Evolutionary conservation across 2,329 filamentous ascomycete genomes (phyloP).

Genomic region (Didymella lethalis): DNA sequence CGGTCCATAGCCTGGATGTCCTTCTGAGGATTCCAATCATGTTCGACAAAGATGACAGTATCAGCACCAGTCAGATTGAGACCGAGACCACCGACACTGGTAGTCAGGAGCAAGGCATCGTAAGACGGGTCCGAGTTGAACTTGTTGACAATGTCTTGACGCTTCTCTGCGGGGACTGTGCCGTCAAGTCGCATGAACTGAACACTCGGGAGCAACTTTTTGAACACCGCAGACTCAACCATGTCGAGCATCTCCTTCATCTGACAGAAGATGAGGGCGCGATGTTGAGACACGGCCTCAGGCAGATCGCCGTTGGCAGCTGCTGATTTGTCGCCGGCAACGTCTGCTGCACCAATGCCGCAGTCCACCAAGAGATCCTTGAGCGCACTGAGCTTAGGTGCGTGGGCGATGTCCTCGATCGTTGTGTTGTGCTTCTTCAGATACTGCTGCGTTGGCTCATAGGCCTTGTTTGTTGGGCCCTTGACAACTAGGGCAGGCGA

Average conservation of each 20-base stretch:
- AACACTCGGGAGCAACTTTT: constrained; percentile 88
- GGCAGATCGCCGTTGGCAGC: constrained; percentile 62
- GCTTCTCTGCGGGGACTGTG: constrained; percentile 87
- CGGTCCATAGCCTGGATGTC: constrained; percentile 99
- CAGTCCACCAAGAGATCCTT: constrained; percentile 97
- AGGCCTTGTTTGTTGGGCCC: constrained; percentile 81
- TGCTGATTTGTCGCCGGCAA: constrained; percentile 56
- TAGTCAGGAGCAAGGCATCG: constrained; percentile 91
- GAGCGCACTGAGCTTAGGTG: constrained; percentile 89
- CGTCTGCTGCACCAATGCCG: constrained; percentile 76
- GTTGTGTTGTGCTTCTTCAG: constrained; percentile 80
- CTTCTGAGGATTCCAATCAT: constrained; percentile 99
- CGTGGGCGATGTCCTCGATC: constrained; percentile 84
- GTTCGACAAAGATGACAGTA: constrained; percentile 98
- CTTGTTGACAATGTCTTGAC: constrained; percentile 97
- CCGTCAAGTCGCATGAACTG: constrained; percentile 95
- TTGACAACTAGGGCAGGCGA: constrained; percentile 97
- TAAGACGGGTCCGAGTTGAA: constrained; percentile 99
- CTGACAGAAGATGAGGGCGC: constrained; percentile 96
- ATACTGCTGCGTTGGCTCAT: constrained; percentile 83
- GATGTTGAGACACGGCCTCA: constrained; percentile 92
- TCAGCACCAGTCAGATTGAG: constrained; percentile 96
- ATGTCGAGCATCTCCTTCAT: constrained; percentile 99
- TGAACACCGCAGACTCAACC: constrained; percentile 92
- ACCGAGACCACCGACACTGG: constrained; percentile 91